Evolutionary conservation across 2,329 filamentous ascomycete species (phyloP).

Genomic region (Lizonia empirigonia): DNA sequence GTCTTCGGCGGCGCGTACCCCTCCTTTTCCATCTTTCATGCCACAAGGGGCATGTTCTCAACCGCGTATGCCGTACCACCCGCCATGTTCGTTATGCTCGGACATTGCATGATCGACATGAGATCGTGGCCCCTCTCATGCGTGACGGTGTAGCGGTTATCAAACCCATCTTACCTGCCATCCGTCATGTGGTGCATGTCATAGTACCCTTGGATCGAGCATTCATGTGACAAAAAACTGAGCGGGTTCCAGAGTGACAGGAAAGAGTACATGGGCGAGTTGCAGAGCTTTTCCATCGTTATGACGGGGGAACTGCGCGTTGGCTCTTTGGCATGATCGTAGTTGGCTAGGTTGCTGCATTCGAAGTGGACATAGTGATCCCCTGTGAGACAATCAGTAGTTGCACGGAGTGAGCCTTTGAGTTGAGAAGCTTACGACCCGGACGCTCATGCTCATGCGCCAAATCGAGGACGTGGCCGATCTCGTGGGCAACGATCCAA

Average conservation of each 20-base stretch:
- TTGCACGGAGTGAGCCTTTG: background rate
- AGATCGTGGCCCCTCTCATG: background rate
- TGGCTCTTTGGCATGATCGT: background rate
- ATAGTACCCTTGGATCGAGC: background rate
- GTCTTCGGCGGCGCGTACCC: background rate
- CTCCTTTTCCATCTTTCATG: background rate
- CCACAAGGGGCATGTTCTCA: background rate
- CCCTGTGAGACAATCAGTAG: background rate
- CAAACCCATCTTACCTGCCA: background rate
- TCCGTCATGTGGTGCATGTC: background rate
- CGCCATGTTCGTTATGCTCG: background rate
- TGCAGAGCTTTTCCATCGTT: background rate
- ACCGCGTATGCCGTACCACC: background rate
- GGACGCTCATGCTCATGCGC: constrained; percentile 10
- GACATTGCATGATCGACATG: constrained; percentile 16
- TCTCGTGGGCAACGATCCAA: constrained; percentile 9
- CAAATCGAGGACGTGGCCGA: constrained; percentile 12
- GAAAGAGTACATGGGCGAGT: background rate
- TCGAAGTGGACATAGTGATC: constrained; percentile 4
- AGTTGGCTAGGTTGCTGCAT: constrained; percentile 2
- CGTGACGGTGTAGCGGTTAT: background rate
- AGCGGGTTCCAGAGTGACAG: background rate
- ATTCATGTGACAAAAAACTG: background rate
- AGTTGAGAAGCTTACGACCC: constrained; percentile 2
- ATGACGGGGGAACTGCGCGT: background rate